A percentile compares a stretch with the other conserved stretches of the same genome.
phyloP scores from a whole-genome alignment of 2,329 filamentous ascomycete species.

The Rutstroemia sp. region DNA sequence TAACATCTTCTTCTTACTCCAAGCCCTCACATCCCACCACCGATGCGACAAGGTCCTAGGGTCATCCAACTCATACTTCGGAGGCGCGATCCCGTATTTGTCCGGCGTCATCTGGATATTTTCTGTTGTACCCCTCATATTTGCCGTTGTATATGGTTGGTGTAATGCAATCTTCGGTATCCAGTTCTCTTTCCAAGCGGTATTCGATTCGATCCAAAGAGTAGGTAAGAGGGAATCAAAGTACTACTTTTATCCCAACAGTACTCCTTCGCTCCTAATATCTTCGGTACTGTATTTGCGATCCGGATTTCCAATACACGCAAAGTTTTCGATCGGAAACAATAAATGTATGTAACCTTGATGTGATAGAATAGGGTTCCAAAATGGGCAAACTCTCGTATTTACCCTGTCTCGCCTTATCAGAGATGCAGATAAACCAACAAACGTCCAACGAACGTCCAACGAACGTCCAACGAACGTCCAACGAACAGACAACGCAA shows the following conservation, averaged over 20 bases:
- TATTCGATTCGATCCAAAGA: too few relatives aligned
- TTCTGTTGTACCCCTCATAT: not conserved
- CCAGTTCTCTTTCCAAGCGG: not conserved
- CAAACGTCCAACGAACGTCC: not conserved
- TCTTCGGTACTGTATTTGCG: too few relatives aligned
- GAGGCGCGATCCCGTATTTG: slow-evolving; percentile 14
- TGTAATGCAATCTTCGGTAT: not conserved
- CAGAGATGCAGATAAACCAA: not conserved
- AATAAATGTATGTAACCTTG: too few relatives aligned
- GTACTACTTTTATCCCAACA: too few relatives aligned
- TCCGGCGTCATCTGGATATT: not conserved
- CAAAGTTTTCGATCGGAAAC: too few relatives aligned
- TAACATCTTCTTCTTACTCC: slow-evolving; percentile 46
- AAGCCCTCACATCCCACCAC: slow-evolving; percentile 43
- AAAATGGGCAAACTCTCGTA: too few relatives aligned
- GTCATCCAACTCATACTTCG: slow-evolving; percentile 18
- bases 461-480: not conserved
- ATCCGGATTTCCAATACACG: too few relatives aligned
- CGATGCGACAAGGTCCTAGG: slow-evolving; percentile 12
- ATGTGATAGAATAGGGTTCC: too few relatives aligned
- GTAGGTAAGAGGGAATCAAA: too few relatives aligned
- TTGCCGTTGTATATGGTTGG: not conserved
- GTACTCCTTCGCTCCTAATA: too few relatives aligned
- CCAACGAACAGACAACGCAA: not conserved
- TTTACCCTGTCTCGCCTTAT: too few relatives aligned